A percentile compares a stretch with the other conserved stretches of the same genome.
These are phyloP conservation scores for Cudoniella acicularis DNA, from an alignment of 495 filamentous ascomycete genomes.

Conservation along the genomic window DNA sequence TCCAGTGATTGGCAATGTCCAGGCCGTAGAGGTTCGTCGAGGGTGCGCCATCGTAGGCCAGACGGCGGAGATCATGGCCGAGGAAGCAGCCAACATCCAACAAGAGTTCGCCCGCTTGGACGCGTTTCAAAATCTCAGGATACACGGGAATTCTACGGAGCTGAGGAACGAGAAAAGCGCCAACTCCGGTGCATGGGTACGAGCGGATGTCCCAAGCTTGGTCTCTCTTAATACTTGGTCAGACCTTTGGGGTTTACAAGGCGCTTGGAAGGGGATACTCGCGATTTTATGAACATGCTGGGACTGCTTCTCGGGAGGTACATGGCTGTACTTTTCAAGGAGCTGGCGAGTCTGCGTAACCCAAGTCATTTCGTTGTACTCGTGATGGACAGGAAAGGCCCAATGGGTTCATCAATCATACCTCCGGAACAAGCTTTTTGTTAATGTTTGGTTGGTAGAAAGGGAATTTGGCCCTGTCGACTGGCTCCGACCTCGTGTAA, in stretches of 20 bases:
- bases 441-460: not conserved
- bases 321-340: not conserved
- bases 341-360: not conserved
- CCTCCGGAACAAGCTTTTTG: not conserved
- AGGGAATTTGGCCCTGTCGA: not conserved
- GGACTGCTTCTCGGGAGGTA: not conserved
- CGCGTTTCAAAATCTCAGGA: constrained; percentile 22
- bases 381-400: no score
- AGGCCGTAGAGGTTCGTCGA: constrained; percentile 18
- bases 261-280: not conserved
- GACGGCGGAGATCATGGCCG: constrained; percentile 42
- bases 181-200: constrained; percentile 40
- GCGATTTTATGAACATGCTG: not conserved
- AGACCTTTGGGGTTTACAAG: no score
- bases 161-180: constrained; percentile 37
- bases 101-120: constrained; percentile 23
- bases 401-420: not conserved
- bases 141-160: constrained; percentile 28
- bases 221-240: constrained; percentile 3
- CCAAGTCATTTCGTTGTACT: no score
- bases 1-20: not conserved
- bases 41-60: constrained; percentile 39
- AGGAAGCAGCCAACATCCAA: constrained; percentile 50
- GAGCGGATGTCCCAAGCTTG: constrained; percentile 9
- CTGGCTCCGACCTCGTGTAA: not conserved